Conservation (phyloP, 2,329 filamentous ascomycete species). For the Alternaria solani region DNA sequence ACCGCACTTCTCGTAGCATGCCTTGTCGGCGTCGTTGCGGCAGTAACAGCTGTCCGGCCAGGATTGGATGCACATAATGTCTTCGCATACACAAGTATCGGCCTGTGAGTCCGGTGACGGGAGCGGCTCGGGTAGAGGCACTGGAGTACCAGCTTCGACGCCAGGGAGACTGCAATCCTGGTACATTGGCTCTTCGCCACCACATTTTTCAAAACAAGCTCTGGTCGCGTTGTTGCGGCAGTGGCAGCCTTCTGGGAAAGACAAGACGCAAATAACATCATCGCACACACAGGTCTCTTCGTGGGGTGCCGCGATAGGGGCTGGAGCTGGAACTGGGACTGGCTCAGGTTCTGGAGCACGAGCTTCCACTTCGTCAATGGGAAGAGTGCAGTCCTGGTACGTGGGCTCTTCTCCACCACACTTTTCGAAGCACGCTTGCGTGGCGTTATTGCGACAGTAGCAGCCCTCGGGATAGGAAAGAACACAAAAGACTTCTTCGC, state of each 20-base stretch:
- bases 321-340: background rate
- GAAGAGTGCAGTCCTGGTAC: background rate
- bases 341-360: background rate
- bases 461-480: conserved; percentile 38
- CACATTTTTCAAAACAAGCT: conserved; percentile 39
- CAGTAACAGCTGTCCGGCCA: conserved; percentile 32
- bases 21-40: conserved; percentile 28
- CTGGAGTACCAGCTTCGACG: background rate
- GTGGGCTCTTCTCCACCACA: conserved; percentile 28
- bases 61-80: conserved; percentile 26
- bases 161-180: background rate
- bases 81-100: conserved; percentile 30
- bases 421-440: conserved; percentile 32
- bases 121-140: background rate
- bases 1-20: conserved; percentile 38
- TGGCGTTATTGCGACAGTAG: conserved; percentile 34
- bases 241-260: conserved; percentile 38
- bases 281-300: conserved; percentile 21
- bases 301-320: background rate
- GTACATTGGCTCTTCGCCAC: conserved; percentile 8
- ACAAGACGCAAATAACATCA: conserved; percentile 26
- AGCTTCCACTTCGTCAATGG: background rate
- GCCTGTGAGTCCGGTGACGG: background rate
- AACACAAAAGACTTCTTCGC: conserved; percentile 27
- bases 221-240: conserved; percentile 32